Evolutionary conservation across 73 alveolate genomes (phyloP), one percentile per base, ranked within the genome.

Genomic region (Durusdinium trenchii): DNA sequence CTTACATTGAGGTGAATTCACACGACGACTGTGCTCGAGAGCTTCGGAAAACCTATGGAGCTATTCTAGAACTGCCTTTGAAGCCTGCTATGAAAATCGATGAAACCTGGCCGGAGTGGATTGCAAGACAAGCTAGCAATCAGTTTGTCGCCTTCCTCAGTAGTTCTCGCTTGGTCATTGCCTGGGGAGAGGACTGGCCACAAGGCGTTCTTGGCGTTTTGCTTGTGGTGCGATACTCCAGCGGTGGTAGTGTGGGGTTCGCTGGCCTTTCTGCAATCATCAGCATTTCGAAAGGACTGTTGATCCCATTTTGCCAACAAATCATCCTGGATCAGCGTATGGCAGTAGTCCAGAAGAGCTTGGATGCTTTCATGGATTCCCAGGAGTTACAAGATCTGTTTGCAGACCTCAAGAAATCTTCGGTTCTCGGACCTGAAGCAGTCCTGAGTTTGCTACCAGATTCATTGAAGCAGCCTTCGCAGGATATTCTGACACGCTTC

Each of bases 91-190:
- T 35, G n/a, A 32, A 12, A 4, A 12, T 79, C 9, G 18, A 18
- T n/a, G 47, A 46, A 45, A 45, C 64, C 60, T 42, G 9, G 18
- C 20, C 36, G 43, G 90, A 10, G 45, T 79, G 90, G 90, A 26
- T 45, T n/a, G 61, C 28, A 42, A 79, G 67, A 28, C 60, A 79
- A 42, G 30, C 35, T 26, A 42, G 43, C 35, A 79, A 40, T 45
- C 38, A 42, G 64, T 79, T 40, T 23, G 69, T 30, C 26, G 90
- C 40, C 62, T 79, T 79, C 51, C 51, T 79, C 45, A 79, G 90
- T 62, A 79, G 90, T 40, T 79, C 90, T 26, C 90, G 90, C 42
- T 79, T 79, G 90, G 7, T 79, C 45, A 40, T 79, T 30, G 90
- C 90, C 20, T 79, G 90, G 90, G 42, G 42, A 26, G 62, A 48